Percentiles rank a stretch among this genome's conserved stretches.
These are phyloP conservation scores for Exophiala sp. DNA, from an alignment of 2,329 filamentous ascomycete species.

Conservation along the genomic window DNA sequence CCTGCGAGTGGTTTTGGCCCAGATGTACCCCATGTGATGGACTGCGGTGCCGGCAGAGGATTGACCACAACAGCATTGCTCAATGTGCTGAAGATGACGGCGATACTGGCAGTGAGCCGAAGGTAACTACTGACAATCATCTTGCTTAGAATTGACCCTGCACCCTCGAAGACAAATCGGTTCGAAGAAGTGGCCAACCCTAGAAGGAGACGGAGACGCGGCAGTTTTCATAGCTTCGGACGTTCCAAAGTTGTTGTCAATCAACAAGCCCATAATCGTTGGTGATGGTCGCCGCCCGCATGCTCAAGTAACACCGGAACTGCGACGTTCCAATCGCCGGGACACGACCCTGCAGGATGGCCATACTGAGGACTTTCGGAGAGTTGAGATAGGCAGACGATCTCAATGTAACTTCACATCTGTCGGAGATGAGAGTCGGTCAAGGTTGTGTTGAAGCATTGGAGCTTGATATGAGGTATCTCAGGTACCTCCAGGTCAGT, in stretches of 20 bases:
- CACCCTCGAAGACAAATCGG: too few relatives aligned
- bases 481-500: too few relatives aligned
- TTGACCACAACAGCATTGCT: conserved; percentile 46
- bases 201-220: too few relatives aligned
- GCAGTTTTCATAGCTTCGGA: background rate
- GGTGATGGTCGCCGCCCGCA: background rate
- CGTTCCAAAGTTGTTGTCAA: background rate
- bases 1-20: conserved; percentile 43
- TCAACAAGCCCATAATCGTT: background rate
- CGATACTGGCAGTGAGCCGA: background rate
- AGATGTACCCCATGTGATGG: conserved; percentile 49
- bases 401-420: background rate
- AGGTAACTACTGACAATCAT: conserved; percentile 5
- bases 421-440: background rate
- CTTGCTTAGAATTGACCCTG: background rate
- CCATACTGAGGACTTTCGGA: background rate
- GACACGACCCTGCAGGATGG: background rate
- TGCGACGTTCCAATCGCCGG: background rate
- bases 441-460: background rate
- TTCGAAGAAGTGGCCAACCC: too few relatives aligned
- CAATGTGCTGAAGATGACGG: conserved; percentile 1
- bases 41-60: conserved; percentile 49
- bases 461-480: too few relatives aligned
- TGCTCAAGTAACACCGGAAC: background rate
- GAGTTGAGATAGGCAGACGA: background rate